These are phyloP conservation scores for Leccinum truebloodii DNA, from an alignment of 768 basidiomycete genomes.

Conservation along the genomic window DNA sequence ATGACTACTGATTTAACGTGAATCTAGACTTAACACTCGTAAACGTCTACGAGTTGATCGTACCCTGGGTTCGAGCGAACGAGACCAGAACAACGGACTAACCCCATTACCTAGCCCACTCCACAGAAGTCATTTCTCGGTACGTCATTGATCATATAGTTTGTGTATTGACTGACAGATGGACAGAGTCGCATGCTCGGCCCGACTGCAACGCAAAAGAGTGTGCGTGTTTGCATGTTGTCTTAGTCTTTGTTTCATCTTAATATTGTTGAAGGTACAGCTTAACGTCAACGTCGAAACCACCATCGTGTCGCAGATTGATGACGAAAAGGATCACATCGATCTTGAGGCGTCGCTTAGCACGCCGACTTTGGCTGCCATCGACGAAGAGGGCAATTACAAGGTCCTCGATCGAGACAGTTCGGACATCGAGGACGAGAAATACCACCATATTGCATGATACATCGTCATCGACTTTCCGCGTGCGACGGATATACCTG, in stretches of 20 bases:
- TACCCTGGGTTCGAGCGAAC: constrained; percentile 27
- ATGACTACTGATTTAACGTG: background rate
- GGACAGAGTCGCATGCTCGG: constrained; percentile 28
- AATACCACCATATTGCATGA: constrained; percentile 16
- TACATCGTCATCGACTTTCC: background rate
- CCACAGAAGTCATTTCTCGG: constrained; percentile 26
- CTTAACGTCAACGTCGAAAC: constrained; percentile 37
- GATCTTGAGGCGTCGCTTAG: constrained; percentile 23
- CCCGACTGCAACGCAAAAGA: constrained; percentile 20
- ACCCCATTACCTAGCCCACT: constrained; percentile 17
- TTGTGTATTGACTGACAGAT: background rate
- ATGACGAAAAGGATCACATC: constrained; percentile 24
- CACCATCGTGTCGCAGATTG: constrained; percentile 33
- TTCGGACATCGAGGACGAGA: constrained; percentile 20
- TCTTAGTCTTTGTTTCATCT: background rate
- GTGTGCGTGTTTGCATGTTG: constrained; percentile 14
- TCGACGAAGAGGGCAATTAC: constrained; percentile 15
- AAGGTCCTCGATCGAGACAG: constrained; percentile 19
- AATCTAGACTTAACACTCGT: constrained; percentile 31
- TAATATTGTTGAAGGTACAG: constrained; percentile 7
- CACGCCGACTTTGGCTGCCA: constrained; percentile 10
- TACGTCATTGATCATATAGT: constrained; percentile 3
- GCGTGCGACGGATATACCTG: constrained; percentile 11
- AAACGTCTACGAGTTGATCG: constrained; percentile 31
- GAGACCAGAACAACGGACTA: constrained; percentile 19